These are phyloP conservation scores for Carex sylvatica DNA, from an alignment of 202 grass and related monocot species.

Conservation along the genomic window DNA sequence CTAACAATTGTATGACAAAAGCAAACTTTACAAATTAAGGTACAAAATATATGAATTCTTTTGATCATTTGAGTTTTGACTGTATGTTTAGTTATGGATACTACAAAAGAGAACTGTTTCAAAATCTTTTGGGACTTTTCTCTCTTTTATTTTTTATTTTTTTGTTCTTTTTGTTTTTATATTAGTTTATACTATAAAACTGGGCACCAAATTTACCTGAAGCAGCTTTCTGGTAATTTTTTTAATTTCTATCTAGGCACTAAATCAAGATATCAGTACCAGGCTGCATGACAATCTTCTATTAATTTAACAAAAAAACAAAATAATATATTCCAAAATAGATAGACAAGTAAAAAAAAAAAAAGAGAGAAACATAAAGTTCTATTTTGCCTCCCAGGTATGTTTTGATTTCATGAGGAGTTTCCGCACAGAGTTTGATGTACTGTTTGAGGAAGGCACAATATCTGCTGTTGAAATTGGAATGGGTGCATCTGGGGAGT, in stretches of 20 bases:
- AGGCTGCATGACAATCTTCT: background rate
- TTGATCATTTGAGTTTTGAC: background rate
- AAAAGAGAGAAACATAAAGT: background rate
- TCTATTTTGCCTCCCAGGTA: conserved; percentile 37
- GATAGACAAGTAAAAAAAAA: background rate
- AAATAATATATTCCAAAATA: background rate
- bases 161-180: background rate
- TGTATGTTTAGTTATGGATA: background rate
- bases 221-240: background rate
- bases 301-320: background rate
- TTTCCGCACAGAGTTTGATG: conserved; percentile 88
- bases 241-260: background rate
- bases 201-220: background rate
- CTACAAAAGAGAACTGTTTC: background rate
- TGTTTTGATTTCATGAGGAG: conserved; percentile 99
- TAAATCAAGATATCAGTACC: background rate
- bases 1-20: too few relatives aligned
- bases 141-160: background rate
- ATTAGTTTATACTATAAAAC: background rate
- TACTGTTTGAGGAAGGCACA: conserved; percentile 62
- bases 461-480: conserved; percentile 89
- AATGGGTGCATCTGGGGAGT: conserved; percentile 81
- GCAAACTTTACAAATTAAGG: too few relatives aligned
- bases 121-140: background rate
- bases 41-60: too few relatives aligned